Base-by-base conservation (phyloP, 306 rosid genomes). In the Vicia faba region DNA sequence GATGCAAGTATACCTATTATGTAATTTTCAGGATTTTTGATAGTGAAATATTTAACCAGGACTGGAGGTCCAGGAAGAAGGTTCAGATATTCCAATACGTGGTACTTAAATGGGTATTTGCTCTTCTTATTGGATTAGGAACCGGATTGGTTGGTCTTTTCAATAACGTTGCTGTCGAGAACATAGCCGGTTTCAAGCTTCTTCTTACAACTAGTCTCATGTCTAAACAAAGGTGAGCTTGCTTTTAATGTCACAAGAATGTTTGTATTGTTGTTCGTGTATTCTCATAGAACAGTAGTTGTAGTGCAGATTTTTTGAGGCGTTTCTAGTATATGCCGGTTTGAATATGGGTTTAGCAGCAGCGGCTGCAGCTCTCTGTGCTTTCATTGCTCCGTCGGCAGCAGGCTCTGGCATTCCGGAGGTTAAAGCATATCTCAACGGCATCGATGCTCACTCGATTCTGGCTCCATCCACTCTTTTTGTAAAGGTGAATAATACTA, bases 341-440 rank as follows among this genome's bases (percentile, higher is more conserved):
- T 57, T 76, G 77, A 91, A 82, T 78, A 23, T 82, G 45, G 53
- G 48, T 28, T 85, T 91, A 46, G 97, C 88, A 38, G 61, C 79
- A 14, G 91, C 85, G 1, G 96, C 97, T 15, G 87, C 74, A 31
- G 76, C 78, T 31, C 91, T 91, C 7, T 91, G 97, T 82, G 96
- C 95, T 66, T 91, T 83, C 79, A 61, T 91, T 75, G 95, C 95
- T 67, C 97, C 97, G 8, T 89, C 95, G 19, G 97, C 97, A 60
- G 96, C 97, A 59, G 97, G 97, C 33, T 91, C 97, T 50, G 96
- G 97, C 33, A 88, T 91, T 69, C 97, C 97, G 12, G 97, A 91
- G 85, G 96, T 91, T 69, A 91, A 91, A 85, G 97, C 96, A 31
- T 88, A 91, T 80, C 96, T 91, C 73, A 91, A 91, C 31, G 97